Evolutionary conservation across 2,329 filamentous ascomycete species (phyloP).

Genomic region (Drechslerella dactyloides): DNA sequence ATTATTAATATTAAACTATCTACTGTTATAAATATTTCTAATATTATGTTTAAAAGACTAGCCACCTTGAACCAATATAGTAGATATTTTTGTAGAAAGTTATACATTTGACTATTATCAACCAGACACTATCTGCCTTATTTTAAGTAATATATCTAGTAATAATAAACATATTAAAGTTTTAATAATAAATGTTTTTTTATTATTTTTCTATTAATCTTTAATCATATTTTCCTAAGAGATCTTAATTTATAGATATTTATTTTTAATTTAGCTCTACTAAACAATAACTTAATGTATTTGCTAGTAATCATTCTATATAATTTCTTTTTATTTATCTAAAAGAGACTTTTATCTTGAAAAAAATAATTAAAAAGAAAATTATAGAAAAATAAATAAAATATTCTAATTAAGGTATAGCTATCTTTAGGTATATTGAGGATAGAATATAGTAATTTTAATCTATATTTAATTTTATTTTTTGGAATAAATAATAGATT

Average conservation of each 20-base stretch:
- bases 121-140: conserved; percentile 55
- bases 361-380: too few species aligned
- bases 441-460: conserved; percentile 18
- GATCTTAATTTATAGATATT: conserved; percentile 54
- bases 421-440: conserved; percentile 12
- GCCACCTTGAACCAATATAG: conserved; percentile 27
- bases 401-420: too few species aligned
- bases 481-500: conserved; percentile 14
- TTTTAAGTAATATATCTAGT: conserved; percentile 57
- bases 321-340: conserved; percentile 2
- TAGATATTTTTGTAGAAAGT: conserved; percentile 15
- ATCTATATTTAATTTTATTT: background rate
- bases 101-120: conserved; percentile 5
- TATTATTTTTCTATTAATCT: conserved; percentile 51
- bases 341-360: too few species aligned
- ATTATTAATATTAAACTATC: conserved; percentile 5
- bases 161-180: conserved; percentile 57
- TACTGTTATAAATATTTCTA: background rate
- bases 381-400: too few species aligned
- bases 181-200: conserved; percentile 55
- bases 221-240: conserved; percentile 39
- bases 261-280: conserved; percentile 49
- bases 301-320: conserved; percentile 5
- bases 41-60: conserved; percentile 9
- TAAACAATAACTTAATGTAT: conserved; percentile 57